Evolutionary conservation across 495 filamentous ascomycete genomes (phyloP), one percentile per base, ranked within the genome.

Genomic region (Pseudevernia furfuracea): DNA sequence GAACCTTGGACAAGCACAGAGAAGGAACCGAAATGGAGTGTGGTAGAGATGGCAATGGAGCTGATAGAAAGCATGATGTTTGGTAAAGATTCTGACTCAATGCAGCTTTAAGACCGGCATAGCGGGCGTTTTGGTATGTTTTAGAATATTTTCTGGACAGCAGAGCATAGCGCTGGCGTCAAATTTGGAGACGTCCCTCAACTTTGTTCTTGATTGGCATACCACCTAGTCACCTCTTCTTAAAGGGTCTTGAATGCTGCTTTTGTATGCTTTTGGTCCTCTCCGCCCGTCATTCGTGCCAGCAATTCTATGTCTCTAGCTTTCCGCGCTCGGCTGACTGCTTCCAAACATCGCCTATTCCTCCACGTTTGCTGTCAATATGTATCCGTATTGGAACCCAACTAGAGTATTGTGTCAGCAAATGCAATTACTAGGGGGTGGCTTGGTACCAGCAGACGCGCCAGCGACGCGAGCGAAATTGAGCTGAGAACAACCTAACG

Each of bases 131-230:
- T 53, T 1, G 30, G 21, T 55, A 32, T 55, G 49, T 53, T 30
- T 11, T 1, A 4, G 1, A 34, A 34, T 5, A 3, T 3, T 34
- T 55, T 55, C 11, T 21, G 52, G 30, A 21, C 19, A 55, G 52
- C 52, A 36, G 36, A 55, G 52, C 52, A 55, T 55, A 55, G 52
- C 52, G 52, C 49, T 55, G 52, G 28, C 52, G 17, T 55, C 8
- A 7, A 55, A 34, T 10, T 19, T 0, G 17, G 28, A 3, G 46
- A 49, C 9, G 14, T 49, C 49, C 12, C 10, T 53, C 8, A 1
- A 15, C 3, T 53, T 2, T 7, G 4, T 53, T 32, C 0, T 30
- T 32, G 49, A 55, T 17, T 8, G 30, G 30, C 28, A n/a, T 55
- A 3, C 52, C 52, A 32, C 6, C 49, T 32, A 53, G 0, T 21